Base-by-base conservation (phyloP, 1,284 basidiomycete species). In the Malassezia caprae region DNA sequence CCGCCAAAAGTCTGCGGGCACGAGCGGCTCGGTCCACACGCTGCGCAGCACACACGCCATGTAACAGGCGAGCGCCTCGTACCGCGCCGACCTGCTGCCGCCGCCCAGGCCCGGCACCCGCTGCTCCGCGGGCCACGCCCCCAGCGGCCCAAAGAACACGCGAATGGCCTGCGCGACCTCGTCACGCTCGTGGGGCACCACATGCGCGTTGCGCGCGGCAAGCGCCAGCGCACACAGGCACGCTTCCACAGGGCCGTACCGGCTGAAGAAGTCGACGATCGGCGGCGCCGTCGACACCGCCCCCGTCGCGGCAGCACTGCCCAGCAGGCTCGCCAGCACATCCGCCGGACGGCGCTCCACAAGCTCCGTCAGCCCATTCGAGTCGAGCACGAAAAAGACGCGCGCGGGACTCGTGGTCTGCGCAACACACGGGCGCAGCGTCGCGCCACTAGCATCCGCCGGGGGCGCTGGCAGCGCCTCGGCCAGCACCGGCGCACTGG, bases 11-110 rank as follows among this genome's bases (percentile, higher is more conserved):
- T 56, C 54, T 12, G 58, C 49, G 7, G 65, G 60, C 34, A 61
- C 61, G 42, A 72, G 56, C 65, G 84, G 87, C 51, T 81, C 78
- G 65, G 84, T 85, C 91, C 93, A 96, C 58, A 96, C 80, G 1
- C 88, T 86, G 35, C 89, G 79, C 15, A 96, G 77, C 24, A 93
- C 78, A 49, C 93, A 81, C 3, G 88, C 83, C 65, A 96, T 82
- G 73, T 90, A 91, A 30, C 93, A 76, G 0, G 86, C 86, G 35
- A 96, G 79, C 1, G 89, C 93, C 76, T 96, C 89, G 64, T 90
- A 82, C 48, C 90, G 82, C 34, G 69, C 65, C 12, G 64, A 66
- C 43, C 61, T 56, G 30, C 62, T 60, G 7, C 62, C 57, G 8
- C 56, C 49, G 2, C 63, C 56, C 17, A 60, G 55, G 4, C 56